Conservation (phyloP, 2,329 filamentous ascomycete species). For the Sporothrix protearum region DNA sequence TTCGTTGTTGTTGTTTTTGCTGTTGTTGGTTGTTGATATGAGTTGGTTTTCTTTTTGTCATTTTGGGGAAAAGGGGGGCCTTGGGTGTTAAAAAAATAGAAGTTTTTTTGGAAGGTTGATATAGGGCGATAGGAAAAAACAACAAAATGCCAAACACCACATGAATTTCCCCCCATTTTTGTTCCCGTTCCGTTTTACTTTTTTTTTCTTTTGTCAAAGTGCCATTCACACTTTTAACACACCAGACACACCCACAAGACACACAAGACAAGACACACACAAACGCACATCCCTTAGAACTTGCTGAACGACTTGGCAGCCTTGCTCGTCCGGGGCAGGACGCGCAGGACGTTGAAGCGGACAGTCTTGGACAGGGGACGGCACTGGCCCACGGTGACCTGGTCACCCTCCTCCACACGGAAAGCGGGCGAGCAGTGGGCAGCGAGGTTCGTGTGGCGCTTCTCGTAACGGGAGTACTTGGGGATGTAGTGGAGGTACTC, state of each 20-base stretch:
- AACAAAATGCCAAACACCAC: constrained; percentile 17
- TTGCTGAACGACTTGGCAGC: constrained; percentile 96
- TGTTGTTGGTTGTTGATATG: background rate
- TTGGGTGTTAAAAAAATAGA: background rate
- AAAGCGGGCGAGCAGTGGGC: constrained; percentile 99
- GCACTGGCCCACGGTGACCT: constrained; percentile 99
- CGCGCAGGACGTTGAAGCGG: constrained; percentile 99
- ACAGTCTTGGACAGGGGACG: constrained; percentile 99
- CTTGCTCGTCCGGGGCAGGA: constrained; percentile 96
- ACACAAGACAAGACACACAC: constrained; percentile 15
- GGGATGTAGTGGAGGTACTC: constrained; percentile 99
- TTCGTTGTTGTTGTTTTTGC: background rate
- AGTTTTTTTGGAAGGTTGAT: constrained; percentile 8
- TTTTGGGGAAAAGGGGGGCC: too few relatives aligned
- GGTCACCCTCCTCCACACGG: constrained; percentile 99
- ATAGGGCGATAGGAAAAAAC: constrained; percentile 15
- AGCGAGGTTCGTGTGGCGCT: constrained; percentile 99
- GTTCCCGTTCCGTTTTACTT: background rate
- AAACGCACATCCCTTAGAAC: constrained; percentile 65
- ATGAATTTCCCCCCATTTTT: constrained; percentile 11
- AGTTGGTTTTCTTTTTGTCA: background rate
- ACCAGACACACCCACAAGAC: too few relatives aligned
- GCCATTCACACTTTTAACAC: too few relatives aligned
- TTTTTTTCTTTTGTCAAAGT: background rate
- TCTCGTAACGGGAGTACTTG: constrained; percentile 99